Conservation (phyloP, 352 stramenopile species). For the Globisporangium nagaii region DNA sequence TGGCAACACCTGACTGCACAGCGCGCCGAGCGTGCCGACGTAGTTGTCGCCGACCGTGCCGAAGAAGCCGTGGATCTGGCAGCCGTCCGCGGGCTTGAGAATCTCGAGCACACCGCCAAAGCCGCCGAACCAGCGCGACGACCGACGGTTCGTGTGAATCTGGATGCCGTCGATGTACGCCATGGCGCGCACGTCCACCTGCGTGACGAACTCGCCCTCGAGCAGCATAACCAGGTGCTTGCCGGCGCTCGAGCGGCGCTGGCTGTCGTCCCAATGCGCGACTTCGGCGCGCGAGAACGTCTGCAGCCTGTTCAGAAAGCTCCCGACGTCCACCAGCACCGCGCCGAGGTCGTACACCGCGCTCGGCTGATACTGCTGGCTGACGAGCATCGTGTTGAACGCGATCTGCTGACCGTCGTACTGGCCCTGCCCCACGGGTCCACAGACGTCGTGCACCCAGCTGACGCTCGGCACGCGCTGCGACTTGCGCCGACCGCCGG, state of each 20-base stretch:
- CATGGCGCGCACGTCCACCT: conserved; percentile 46
- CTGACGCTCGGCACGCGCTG: conserved; percentile 27
- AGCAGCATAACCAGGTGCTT: conserved; percentile 44
- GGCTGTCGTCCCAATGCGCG: conserved; percentile 10
- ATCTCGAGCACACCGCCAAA: conserved; percentile 40
- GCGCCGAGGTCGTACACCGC: conserved; percentile 26
- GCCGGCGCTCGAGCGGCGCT: conserved; percentile 13
- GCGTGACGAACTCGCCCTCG: conserved; percentile 39
- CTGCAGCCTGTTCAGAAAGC: conserved; percentile 44
- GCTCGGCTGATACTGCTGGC: neutral
- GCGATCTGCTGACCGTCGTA: conserved; percentile 36
- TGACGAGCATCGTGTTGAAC: conserved; percentile 12
- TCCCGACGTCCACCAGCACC: conserved; percentile 27
- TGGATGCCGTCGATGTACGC: conserved; percentile 65
- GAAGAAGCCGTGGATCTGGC: conserved; percentile 47
- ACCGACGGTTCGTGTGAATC: conserved; percentile 54
- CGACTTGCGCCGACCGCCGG: conserved; percentile 22
- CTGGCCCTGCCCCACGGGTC: conserved; percentile 35
- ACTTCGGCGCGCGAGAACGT: conserved; percentile 29
- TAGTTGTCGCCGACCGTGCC: conserved; percentile 36
- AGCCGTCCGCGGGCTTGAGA: conserved; percentile 32
- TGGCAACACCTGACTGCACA: conserved; percentile 17
- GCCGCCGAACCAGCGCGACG: conserved; percentile 56
- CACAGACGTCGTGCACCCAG: conserved; percentile 38
- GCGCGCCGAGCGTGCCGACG: conserved; percentile 42